phyloP scores from a whole-genome alignment of 2,329 filamentous ascomycete species.

The Sphaerulina musiva region DNA sequence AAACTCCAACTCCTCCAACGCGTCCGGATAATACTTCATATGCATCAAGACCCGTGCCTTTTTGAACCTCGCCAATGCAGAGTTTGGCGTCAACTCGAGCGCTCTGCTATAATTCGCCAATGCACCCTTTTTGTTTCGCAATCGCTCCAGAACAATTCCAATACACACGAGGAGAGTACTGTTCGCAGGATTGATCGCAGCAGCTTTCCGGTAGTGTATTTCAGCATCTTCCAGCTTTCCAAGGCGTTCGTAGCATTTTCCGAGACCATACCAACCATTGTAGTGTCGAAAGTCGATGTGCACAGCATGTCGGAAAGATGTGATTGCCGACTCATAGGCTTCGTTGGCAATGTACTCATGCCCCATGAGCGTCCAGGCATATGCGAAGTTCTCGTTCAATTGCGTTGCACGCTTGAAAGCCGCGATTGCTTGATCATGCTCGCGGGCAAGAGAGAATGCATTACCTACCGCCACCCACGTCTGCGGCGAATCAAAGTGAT shows the following conservation, averaged over 20 bases:
- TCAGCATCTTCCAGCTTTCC: slow-evolving; percentile 66
- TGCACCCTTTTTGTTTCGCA: slow-evolving; percentile 72
- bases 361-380: slow-evolving; percentile 90
- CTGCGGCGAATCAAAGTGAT: slow-evolving; percentile 82
- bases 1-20: slow-evolving; percentile 75
- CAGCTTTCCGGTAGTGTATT: slow-evolving; percentile 81
- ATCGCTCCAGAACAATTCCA: slow-evolving; percentile 76
- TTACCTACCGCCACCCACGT: slow-evolving; percentile 96
- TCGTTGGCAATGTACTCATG: slow-evolving; percentile 95
- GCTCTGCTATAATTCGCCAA: slow-evolving; percentile 76
- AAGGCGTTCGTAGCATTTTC: slow-evolving; percentile 55
- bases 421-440: slow-evolving; percentile 88
- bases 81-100: slow-evolving; percentile 71
- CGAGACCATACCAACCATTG: slow-evolving; percentile 95
- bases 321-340: slow-evolving; percentile 90
- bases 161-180: slow-evolving; percentile 89
- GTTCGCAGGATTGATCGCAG: slow-evolving; percentile 87
- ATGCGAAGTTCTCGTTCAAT: slow-evolving; percentile 82
- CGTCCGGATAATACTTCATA: slow-evolving; percentile 61
- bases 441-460: slow-evolving; percentile 82
- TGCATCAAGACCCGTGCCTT: slow-evolving; percentile 83
- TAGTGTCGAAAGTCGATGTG: slow-evolving; percentile 84
- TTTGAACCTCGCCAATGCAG: slow-evolving; percentile 81
- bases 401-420: slow-evolving; percentile 95
- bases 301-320: slow-evolving; percentile 79